Evolutionary conservation across 129 eudicot species (phyloP).

Genomic region (Helianthus tuberosus): DNA sequence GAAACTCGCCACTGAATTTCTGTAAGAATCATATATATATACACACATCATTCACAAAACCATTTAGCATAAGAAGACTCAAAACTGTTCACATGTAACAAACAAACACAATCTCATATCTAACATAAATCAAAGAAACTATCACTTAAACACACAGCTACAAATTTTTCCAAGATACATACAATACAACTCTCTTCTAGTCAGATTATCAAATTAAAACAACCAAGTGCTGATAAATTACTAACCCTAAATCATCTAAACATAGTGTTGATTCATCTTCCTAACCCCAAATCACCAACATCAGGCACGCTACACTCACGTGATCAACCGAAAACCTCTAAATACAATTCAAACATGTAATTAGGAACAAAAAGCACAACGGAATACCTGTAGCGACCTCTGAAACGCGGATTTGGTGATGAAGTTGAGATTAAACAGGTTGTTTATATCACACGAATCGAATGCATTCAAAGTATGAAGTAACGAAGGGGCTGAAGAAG

Average conservation of each 20-base stretch:
- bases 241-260: constrained; percentile 1
- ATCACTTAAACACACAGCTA: constrained; percentile 8
- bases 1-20: constrained; percentile 7
- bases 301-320: neutral
- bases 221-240: neutral
- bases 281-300: constrained; percentile 28
- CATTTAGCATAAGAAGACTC: neutral
- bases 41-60: neutral
- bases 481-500: constrained; percentile 14
- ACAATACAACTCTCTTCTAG: constrained; percentile 6
- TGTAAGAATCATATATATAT: neutral
- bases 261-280: constrained; percentile 17
- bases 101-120: neutral
- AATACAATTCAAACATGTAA: neutral
- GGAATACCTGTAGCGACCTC: constrained; percentile 11
- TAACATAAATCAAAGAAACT: constrained; percentile 8
- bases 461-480: neutral
- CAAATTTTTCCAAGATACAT: neutral
- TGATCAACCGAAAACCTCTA: neutral
- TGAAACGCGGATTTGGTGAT: constrained; percentile 10
- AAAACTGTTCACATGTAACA: neutral
- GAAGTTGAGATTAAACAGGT: constrained; percentile 4
- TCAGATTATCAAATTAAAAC: constrained; percentile 1
- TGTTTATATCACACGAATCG: neutral
- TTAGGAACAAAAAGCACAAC: constrained; percentile 1